A percentile compares a stretch with the other conserved stretches of the same genome.
Conservation (phyloP, 2,329 filamentous ascomycete species). For the Cladosporium colombiae region DNA sequence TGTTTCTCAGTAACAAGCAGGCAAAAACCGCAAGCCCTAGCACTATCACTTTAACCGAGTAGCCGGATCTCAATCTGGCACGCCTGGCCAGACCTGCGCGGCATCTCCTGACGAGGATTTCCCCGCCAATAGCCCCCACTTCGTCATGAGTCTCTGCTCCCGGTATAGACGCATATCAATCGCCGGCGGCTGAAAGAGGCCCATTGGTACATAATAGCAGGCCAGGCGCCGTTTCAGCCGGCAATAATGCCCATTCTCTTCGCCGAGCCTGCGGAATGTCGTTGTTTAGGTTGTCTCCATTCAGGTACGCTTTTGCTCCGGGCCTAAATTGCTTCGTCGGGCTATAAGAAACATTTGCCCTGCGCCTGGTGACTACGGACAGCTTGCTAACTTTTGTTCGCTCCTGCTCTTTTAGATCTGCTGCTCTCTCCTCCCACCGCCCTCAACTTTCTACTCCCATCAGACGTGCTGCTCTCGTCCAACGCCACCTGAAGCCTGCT, state of each 20-base stretch:
- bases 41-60: constrained; percentile 1
- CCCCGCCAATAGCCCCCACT: not conserved
- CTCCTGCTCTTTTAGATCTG: constrained; percentile 19
- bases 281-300: constrained; percentile 7
- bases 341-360: constrained; percentile 20
- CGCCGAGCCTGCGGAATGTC: constrained; percentile 3
- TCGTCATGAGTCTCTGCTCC: constrained; percentile 10
- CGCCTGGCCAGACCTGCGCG: not conserved
- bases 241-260: constrained; percentile 5
- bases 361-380: constrained; percentile 17
- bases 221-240: constrained; percentile 11
- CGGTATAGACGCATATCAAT: constrained; percentile 12
- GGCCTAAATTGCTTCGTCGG: not conserved
- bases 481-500: constrained; percentile 8
- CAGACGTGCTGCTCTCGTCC: constrained; percentile 13
- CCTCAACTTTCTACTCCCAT: constrained; percentile 6
- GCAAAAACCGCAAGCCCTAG: constrained; percentile 5
- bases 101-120: not conserved
- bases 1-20: not conserved
- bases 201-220: constrained; percentile 3
- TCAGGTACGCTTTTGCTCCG: constrained; percentile 13
- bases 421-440: constrained; percentile 17
- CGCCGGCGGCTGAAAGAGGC: constrained; percentile 6
- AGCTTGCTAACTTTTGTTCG: constrained; percentile 16
- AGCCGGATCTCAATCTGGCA: not conserved